Conservation (phyloP, 2,329 filamentous ascomycete species). For the Cladophialophora bantiana region DNA sequence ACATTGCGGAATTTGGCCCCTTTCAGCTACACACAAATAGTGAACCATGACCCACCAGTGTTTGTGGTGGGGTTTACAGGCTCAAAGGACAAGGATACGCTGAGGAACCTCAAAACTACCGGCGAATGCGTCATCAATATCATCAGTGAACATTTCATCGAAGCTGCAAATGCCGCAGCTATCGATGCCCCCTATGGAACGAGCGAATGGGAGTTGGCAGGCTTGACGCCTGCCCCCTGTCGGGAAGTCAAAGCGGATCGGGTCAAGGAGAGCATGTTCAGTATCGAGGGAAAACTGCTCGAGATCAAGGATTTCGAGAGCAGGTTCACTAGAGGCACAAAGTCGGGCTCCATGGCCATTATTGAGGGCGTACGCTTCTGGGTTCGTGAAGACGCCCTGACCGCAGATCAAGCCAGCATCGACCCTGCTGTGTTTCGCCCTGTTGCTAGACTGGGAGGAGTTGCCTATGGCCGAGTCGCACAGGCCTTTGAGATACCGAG, state of each 20-base stretch:
- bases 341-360: slow-evolving; percentile 74
- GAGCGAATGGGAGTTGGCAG: slow-evolving; percentile 59
- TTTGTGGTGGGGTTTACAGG: slow-evolving; percentile 71
- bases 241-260: slow-evolving; percentile 71
- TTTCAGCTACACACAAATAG: slow-evolving; percentile 83
- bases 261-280: slow-evolving; percentile 81
- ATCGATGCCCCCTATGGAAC: slow-evolving; percentile 79
- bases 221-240: slow-evolving; percentile 73
- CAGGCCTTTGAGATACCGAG: slow-evolving; percentile 67
- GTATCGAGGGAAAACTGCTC: slow-evolving; percentile 79
- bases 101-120: slow-evolving; percentile 74
- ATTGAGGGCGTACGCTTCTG: slow-evolving; percentile 87
- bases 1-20: slow-evolving; percentile 78
- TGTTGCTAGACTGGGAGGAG: slow-evolving; percentile 77
- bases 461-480: slow-evolving; percentile 76
- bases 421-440: slow-evolving; percentile 75
- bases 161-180: slow-evolving; percentile 80
- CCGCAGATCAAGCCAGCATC: slow-evolving; percentile 74
- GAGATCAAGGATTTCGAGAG: slow-evolving; percentile 75
- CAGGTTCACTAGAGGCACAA: slow-evolving; percentile 63
- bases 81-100: slow-evolving; percentile 75
- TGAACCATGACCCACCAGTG: slow-evolving; percentile 84
- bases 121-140: slow-evolving; percentile 85
- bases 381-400: slow-evolving; percentile 85
- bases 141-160: slow-evolving; percentile 80